Conservation (phyloP, 2,329 filamentous ascomycete species). For the Tolypocladium endophyticum region DNA sequence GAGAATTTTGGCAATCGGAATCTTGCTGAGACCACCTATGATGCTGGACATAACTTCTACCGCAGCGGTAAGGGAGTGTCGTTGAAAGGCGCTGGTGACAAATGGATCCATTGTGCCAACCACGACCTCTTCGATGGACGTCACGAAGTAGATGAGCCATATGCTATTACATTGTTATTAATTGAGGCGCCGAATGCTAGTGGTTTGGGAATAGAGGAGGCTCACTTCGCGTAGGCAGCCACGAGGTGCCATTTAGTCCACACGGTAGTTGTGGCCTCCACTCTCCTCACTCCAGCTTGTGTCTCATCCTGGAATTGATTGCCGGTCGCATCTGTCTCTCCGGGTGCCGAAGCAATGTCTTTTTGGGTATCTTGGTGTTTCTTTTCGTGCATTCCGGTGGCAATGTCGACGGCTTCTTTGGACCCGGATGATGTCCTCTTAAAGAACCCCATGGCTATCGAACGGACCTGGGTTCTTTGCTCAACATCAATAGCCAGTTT, state of each 20-base stretch:
- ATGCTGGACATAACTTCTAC: conserved; percentile 42
- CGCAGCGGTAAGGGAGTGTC: conserved; percentile 44
- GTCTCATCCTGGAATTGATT: conserved; percentile 16
- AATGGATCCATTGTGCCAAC: conserved; percentile 31
- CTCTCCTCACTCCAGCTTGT: conserved; percentile 34
- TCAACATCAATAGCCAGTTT: not conserved
- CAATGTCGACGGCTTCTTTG: not conserved
- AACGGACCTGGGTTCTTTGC: not conserved
- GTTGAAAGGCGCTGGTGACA: conserved; percentile 37
- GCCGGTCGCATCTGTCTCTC: not conserved
- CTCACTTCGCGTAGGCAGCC: conserved; percentile 30
- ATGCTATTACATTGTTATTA: conserved; percentile 14
- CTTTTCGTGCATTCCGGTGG: not conserved
- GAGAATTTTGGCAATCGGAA: conserved; percentile 56
- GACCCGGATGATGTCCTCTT: not conserved
- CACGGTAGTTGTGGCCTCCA: conserved; percentile 30
- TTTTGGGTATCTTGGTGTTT: not conserved
- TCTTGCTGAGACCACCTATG: conserved; percentile 50
- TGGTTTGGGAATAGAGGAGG: not conserved
- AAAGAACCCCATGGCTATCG: not conserved
- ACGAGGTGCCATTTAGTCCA: conserved; percentile 30
- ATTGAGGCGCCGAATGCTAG: no score
- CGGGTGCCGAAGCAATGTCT: not conserved
- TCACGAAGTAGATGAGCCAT: conserved; percentile 29
- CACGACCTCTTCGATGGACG: conserved; percentile 25